Evolutionary conservation across 2,329 filamentous ascomycete species (phyloP).

Genomic region (Penicillium sp.): DNA sequence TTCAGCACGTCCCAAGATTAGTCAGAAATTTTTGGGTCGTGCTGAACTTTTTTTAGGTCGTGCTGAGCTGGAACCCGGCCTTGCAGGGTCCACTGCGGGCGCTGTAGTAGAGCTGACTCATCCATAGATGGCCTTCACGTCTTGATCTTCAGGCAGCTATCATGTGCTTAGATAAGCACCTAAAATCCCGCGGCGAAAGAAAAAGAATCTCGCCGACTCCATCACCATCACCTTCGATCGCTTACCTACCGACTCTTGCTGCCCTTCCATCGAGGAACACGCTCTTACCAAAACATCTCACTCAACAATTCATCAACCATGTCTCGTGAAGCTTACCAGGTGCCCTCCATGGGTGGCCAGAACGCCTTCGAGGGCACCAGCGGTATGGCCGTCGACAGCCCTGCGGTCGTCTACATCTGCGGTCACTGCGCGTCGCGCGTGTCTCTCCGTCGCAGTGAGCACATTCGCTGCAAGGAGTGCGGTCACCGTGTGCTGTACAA

Average conservation of each 20-base stretch:
- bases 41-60: too few relatives aligned
- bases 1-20: too few relatives aligned
- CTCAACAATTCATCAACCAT: slow-evolving; percentile 43
- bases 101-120: too few relatives aligned
- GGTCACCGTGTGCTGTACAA: slow-evolving; percentile 97
- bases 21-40: too few relatives aligned
- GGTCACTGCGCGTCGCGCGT: slow-evolving; percentile 85
- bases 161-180: slow-evolving; percentile 7
- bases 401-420: slow-evolving; percentile 73
- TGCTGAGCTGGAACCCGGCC: too few relatives aligned
- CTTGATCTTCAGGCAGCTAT: too few relatives aligned
- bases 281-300: background rate
- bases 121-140: too few relatives aligned
- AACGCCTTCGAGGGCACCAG: slow-evolving; percentile 47
- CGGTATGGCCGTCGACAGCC: slow-evolving; percentile 55
- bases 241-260: background rate
- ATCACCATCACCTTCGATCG: slow-evolving; percentile 1
- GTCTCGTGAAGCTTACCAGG: slow-evolving; percentile 79
- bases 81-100: too few relatives aligned
- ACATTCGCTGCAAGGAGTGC: slow-evolving; percentile 88
- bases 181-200: slow-evolving; percentile 16
- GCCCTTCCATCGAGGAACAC: background rate
- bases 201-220: slow-evolving; percentile 23
- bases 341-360: slow-evolving; percentile 62
- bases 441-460: slow-evolving; percentile 75